Percentiles rank a stretch among this genome's conserved stretches.
These are phyloP conservation scores for Elsinoe arachidis DNA, from an alignment of 2,329 filamentous ascomycete species.

Conservation along the genomic window DNA sequence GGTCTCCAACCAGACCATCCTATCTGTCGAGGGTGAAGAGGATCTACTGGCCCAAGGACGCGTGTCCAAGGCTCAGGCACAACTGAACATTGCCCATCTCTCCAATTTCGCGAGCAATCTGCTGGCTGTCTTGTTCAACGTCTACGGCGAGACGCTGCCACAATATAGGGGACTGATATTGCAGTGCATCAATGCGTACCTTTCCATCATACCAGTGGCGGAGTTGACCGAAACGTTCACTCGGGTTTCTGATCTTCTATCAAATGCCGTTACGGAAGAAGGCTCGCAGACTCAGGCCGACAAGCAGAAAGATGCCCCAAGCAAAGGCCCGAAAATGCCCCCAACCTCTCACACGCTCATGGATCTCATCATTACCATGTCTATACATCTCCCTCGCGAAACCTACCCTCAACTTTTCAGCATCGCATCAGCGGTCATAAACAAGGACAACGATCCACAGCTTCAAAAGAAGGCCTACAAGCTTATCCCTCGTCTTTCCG, in stretches of 20 bases:
- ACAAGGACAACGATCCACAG: constrained; percentile 75
- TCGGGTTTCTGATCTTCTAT: constrained; percentile 76
- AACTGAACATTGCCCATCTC: constrained; percentile 74
- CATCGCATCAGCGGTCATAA: constrained; percentile 74
- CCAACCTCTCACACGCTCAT: constrained; percentile 91
- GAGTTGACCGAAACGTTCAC: constrained; percentile 85
- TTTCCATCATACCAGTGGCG: constrained; percentile 58
- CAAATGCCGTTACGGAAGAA: constrained; percentile 54
- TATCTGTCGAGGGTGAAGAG: constrained; percentile 58
- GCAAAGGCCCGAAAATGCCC: constrained; percentile 57
- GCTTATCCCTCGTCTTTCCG: constrained; percentile 80
- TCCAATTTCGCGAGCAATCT: constrained; percentile 75
- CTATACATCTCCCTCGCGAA: constrained; percentile 79
- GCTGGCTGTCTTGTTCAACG: constrained; percentile 95
- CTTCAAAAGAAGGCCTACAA: constrained; percentile 99
- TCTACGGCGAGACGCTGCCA: constrained; percentile 92
- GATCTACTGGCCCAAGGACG: constrained; percentile 71
- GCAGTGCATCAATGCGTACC: constrained; percentile 87
- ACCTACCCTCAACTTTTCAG: constrained; percentile 80
- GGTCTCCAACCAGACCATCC: constrained; percentile 80
- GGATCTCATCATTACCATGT: constrained; percentile 94
- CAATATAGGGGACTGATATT: constrained; percentile 86
- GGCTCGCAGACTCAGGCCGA: constrained; percentile 54
- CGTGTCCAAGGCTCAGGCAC: constrained; percentile 64
- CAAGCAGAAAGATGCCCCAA: constrained; percentile 46